A percentile compares a stretch with the other conserved stretches of the same genome.
phyloP scores from a whole-genome alignment of 1,284 basidiomycete species.

The Blastosporella zonata region DNA sequence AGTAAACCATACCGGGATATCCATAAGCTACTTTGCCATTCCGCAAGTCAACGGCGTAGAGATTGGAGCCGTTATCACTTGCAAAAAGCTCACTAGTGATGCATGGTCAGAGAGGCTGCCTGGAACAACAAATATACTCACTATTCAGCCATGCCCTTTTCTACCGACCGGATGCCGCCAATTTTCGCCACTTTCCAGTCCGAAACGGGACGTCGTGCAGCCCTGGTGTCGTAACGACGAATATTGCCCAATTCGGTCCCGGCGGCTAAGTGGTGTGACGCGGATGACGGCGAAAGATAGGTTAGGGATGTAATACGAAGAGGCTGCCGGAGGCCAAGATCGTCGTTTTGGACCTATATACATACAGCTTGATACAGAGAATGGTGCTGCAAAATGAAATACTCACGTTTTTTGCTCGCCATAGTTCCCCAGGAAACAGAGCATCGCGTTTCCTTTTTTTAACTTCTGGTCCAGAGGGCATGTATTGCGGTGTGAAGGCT shows the following conservation, averaged over 20 bases:
- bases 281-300: conserved; percentile 45
- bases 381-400: conserved; percentile 12
- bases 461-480: conserved; percentile 17
- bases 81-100: conserved; percentile 69
- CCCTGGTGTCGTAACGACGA: conserved; percentile 77
- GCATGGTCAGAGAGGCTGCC: conserved; percentile 7
- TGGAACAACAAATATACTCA: conserved; percentile 38
- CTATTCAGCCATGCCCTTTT: conserved; percentile 66
- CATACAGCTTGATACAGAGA: neutral
- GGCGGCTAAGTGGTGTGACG: conserved; percentile 56
- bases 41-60: conserved; percentile 73
- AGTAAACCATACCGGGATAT: conserved; percentile 59
- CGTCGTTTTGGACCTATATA: conserved; percentile 70
- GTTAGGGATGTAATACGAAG: conserved; percentile 73
- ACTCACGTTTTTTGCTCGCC: conserved; percentile 75
- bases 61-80: conserved; percentile 66
- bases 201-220: conserved; percentile 66
- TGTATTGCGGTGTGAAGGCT: conserved; percentile 46
- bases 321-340: conserved; percentile 75
- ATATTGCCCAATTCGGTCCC: conserved; percentile 80
- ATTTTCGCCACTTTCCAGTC: conserved; percentile 65
- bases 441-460: conserved; percentile 73
- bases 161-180: conserved; percentile 66
- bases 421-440: conserved; percentile 69
- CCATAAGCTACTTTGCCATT: conserved; percentile 70